Percentiles rank a stretch among this genome's conserved stretches.
phyloP scores from a whole-genome alignment of 805 yeast genomes.

The Suhomyces xylopsoci region DNA sequence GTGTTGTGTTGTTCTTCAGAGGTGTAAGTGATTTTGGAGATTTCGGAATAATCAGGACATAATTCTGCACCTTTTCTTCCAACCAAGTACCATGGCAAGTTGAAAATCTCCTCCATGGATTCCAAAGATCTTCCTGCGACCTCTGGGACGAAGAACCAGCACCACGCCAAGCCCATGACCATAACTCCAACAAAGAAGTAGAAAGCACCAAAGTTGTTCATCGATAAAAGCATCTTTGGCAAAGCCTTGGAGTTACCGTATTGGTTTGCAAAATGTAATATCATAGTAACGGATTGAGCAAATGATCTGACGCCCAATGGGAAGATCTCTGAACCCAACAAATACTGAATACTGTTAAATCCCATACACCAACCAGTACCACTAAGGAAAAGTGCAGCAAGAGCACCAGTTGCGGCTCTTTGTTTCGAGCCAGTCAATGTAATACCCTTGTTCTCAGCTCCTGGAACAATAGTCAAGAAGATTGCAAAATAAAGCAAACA shows the following conservation, averaged over 20 bases:
- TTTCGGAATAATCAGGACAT: conserved; percentile 26
- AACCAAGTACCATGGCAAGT: conserved; percentile 24
- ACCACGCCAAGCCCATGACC: conserved; percentile 18
- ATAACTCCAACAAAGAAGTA: conserved; percentile 21
- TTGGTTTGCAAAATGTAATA: conserved; percentile 26
- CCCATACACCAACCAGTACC: conserved; percentile 26
- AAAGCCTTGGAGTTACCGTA: conserved; percentile 26
- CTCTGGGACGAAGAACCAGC: conserved; percentile 25
- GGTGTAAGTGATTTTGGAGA: conserved; percentile 15
- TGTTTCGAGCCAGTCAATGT: conserved; percentile 12
- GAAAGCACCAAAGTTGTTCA: conserved; percentile 22
- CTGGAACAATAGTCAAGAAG: conserved; percentile 20
- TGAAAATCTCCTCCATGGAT: conserved; percentile 24
- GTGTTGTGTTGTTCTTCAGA: conserved; percentile 4
- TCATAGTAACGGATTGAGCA: conserved; percentile 22
- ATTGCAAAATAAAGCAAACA: conserved; percentile 20
- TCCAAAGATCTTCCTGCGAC: conserved; percentile 25
- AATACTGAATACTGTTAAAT: conserved; percentile 22
- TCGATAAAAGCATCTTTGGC: conserved; percentile 21
- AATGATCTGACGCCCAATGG: conserved; percentile 23
- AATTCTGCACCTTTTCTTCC: conserved; percentile 24
- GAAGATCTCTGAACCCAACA: conserved; percentile 24
- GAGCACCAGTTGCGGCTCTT: conserved; percentile 18
- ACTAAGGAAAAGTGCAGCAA: conserved; percentile 23
- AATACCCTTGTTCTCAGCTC: conserved; percentile 12